Base-by-base conservation (phyloP, 495 filamentous ascomycete species). In the Parathielavia hyrcaniae region DNA sequence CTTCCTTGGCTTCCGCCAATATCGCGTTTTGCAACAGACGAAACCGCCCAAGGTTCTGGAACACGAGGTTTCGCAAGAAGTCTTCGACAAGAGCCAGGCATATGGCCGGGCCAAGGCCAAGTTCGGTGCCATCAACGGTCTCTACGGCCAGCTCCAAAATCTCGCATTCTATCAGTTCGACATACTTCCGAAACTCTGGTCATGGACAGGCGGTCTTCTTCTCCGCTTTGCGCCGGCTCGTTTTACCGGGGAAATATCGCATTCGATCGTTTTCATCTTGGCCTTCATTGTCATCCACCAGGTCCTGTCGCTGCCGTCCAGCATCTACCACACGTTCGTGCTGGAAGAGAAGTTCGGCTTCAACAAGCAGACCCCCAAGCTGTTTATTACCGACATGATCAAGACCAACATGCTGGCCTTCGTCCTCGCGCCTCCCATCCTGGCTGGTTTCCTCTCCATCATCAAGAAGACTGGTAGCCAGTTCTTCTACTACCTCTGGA, bases 401-500 rank as follows among this genome's bases (percentile, higher is more conserved):
- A 98, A 97, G 81, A 83, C 84, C 35, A 91, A 96, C 72, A 77
- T 87, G 61, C 82, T 98, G 44, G 82, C 84, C 53, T 76, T 92
- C 62, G 83, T 83, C 50, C 76, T 98, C 32, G 87, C 87, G 60
- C 81, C 87, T 53, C 93, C 95, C 5, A 85, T 97, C 61, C 88
- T 96, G 59, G 86, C 86, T 55, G 93, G 86, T 26, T 90, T 97
- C 73, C 81, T 98, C 59, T 80, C 84, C 67, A 97, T 97, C 66
- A 82, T 97, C 58, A 86, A 96, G 73, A 87, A 85, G 73, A 95
- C 93, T 34, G 93, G 91, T 48, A 86, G 81, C 67, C 81, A 84
- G 69, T 98, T 97, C 79, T 97, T 96, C 80, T 95, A 91, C 76
- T 98, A 96, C 66, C 83, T 97, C 59, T 98, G 91, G 91, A 71